Percentiles rank a stretch among this genome's conserved stretches.
phyloP scores from a whole-genome alignment of 768 basidiomycete species.

The Suillus bovinus region DNA sequence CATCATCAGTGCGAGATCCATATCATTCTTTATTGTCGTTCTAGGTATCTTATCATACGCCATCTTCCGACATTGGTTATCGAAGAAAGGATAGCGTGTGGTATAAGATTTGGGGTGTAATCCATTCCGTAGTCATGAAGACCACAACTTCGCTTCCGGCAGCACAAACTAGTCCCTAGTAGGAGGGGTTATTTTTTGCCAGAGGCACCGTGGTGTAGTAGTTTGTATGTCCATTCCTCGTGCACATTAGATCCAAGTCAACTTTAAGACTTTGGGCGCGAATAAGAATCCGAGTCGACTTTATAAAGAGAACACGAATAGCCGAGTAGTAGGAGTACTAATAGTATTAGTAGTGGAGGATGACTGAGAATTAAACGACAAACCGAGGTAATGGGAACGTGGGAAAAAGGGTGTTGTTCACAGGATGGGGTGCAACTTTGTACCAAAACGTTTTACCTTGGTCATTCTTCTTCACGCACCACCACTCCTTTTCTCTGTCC shows the following conservation, averaged over 20 bases:
- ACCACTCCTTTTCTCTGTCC: conserved; percentile 17
- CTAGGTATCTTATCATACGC: conserved; percentile 43
- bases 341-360: background rate
- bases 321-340: background rate
- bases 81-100: background rate
- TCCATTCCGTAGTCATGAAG: conserved; percentile 2
- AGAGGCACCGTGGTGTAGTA: background rate
- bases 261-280: background rate
- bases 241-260: background rate
- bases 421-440: conserved; percentile 3
- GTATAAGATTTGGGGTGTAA: background rate
- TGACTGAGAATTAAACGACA: background rate
- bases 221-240: background rate
- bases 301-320: background rate
- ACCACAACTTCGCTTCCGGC: background rate
- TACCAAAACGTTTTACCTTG: conserved; percentile 3
- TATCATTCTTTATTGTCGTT: conserved; percentile 42
- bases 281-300: no score
- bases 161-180: background rate
- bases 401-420: conserved; percentile 27
- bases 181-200: background rate
- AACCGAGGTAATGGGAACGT: conserved; percentile 18
- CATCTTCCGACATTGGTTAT: conserved; percentile 42
- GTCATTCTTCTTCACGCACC: conserved; percentile 2
- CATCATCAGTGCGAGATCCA: conserved; percentile 49